These are phyloP conservation scores for Peniophora sp. DNA, from an alignment of 1,284 basidiomycete genomes.

Conservation along the genomic window DNA sequence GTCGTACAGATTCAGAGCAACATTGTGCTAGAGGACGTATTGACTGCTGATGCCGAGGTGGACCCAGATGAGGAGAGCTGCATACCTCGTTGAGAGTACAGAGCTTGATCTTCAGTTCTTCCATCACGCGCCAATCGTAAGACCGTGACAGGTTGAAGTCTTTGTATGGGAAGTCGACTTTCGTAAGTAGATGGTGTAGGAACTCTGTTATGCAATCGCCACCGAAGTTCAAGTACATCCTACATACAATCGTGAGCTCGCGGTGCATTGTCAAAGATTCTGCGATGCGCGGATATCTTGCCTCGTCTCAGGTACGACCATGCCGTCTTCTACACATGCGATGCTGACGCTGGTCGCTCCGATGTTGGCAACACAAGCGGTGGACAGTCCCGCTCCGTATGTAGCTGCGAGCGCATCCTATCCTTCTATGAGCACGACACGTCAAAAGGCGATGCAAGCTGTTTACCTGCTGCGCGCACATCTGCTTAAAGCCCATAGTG, in stretches of 20 bases:
- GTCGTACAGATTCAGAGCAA: constrained; percentile 84
- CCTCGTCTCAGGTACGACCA: constrained; percentile 87
- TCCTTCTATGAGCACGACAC: constrained; percentile 1
- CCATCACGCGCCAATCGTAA: constrained; percentile 86
- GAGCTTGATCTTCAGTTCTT: constrained; percentile 77
- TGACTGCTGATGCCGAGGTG: neutral
- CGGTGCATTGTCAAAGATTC: neutral
- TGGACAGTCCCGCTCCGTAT: constrained; percentile 91
- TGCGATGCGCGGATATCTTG: no score
- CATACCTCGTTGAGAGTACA: constrained; percentile 82
- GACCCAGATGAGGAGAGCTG: neutral
- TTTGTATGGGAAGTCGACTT: constrained; percentile 85
- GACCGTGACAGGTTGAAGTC: constrained; percentile 69
- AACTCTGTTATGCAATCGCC: constrained; percentile 93
- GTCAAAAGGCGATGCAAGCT: no score
- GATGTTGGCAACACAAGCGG: constrained; percentile 93
- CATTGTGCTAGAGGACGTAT: constrained; percentile 54
- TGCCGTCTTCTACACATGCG: constrained; percentile 93
- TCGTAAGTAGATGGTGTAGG: constrained; percentile 72
- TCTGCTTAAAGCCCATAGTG: constrained; percentile 85
- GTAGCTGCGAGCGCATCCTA: constrained; percentile 91
- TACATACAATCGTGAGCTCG: constrained; percentile 20
- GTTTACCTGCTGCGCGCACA: constrained; percentile 87
- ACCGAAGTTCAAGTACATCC: constrained; percentile 82
- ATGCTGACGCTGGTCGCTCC: constrained; percentile 83